phyloP scores from a whole-genome alignment of 805 yeast species.

The Barnettozyma sp. region DNA sequence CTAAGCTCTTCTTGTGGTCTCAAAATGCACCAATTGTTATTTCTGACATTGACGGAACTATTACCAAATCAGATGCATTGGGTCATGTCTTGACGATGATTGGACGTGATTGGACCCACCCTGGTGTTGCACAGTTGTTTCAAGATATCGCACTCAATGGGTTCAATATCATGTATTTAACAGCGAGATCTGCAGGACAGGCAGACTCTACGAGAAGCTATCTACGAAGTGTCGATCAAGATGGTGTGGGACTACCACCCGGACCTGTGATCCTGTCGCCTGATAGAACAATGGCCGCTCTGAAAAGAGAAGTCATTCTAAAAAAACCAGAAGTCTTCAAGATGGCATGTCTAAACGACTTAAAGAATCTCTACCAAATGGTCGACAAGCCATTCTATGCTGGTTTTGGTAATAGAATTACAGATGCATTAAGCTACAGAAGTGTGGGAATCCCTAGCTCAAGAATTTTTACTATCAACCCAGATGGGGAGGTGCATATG shows the following conservation, averaged over 20 bases:
- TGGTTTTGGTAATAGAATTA: conserved; percentile 93
- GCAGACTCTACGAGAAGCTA: conserved; percentile 90
- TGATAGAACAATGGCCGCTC: conserved; percentile 93
- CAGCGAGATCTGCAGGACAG: conserved; percentile 93
- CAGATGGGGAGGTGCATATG: conserved; percentile 96
- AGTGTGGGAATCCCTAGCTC: conserved; percentile 93
- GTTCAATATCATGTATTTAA: conserved; percentile 85
- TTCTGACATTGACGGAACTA: conserved; percentile 96
- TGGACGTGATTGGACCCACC: conserved; percentile 97
- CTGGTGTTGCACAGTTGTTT: conserved; percentile 88
- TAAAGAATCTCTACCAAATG: conserved; percentile 53
- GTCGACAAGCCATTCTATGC: conserved; percentile 85
- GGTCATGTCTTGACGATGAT: conserved; percentile 92
- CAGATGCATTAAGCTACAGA: conserved; percentile 92
- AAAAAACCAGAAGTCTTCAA: conserved; percentile 98
- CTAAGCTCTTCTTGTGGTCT: conserved; percentile 80
- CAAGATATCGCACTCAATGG: conserved; percentile 85
- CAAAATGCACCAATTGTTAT: conserved; percentile 83
- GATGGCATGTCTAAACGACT: conserved; percentile 91
- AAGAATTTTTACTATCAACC: conserved; percentile 89
- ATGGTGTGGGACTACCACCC: conserved; percentile 57
- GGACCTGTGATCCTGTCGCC: conserved; percentile 97
- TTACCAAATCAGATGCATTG: conserved; percentile 93
- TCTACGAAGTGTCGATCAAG: conserved; percentile 65
- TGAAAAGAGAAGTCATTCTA: conserved; percentile 82